Conservation (phyloP, 257 asterid genomes). For the Mentha longifolia region DNA sequence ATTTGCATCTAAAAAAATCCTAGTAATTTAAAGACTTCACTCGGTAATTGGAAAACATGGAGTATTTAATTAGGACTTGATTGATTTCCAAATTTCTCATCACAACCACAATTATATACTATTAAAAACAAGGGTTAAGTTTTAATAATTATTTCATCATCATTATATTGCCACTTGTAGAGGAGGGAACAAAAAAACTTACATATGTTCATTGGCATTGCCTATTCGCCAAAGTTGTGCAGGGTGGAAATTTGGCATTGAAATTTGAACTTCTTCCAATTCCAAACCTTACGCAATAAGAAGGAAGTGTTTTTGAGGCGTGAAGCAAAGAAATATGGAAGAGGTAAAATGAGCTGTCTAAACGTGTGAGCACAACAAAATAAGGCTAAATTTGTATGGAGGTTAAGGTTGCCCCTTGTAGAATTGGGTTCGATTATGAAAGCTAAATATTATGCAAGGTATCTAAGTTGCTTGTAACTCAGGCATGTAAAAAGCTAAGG, state of each 20-base stretch:
- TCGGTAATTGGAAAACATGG: too few species aligned
- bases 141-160: too few species aligned
- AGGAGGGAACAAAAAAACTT: background rate
- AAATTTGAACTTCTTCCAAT: background rate
- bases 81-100: too few species aligned
- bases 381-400: background rate
- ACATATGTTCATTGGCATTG: background rate
- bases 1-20: too few species aligned
- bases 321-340: slow-evolving; percentile 8
- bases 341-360: background rate
- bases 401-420: background rate
- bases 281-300: background rate
- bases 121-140: too few species aligned
- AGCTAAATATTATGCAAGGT: background rate
- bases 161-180: too few species aligned
- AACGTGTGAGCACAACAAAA: background rate
- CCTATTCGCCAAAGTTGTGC: background rate
- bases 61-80: too few species aligned
- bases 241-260: background rate
- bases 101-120: too few species aligned
- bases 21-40: too few species aligned
- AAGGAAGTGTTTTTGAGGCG: background rate
- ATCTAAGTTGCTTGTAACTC: background rate
- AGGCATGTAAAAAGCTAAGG: too few species aligned
- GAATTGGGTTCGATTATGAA: background rate